Percentiles rank a stretch among this genome's conserved stretches.
These are phyloP conservation scores for Diaporthe capsici DNA, from an alignment of 2,329 filamentous ascomycete genomes.

Conservation along the genomic window DNA sequence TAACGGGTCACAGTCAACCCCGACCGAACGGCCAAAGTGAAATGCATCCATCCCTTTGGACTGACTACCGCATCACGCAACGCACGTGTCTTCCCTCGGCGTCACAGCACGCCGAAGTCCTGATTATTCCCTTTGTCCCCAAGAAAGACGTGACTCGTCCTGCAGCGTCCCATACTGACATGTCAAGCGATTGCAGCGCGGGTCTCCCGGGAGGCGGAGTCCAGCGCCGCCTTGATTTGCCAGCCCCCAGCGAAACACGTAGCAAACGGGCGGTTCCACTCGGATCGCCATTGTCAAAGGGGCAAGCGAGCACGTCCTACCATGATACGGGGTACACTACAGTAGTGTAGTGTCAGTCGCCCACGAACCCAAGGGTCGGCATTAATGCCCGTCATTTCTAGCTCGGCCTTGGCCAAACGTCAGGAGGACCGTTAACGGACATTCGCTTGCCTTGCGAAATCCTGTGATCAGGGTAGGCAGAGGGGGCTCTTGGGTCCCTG, in stretches of 20 bases:
- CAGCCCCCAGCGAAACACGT: slow-evolving; percentile 26
- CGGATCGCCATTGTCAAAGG: not conserved
- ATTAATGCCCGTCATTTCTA: slow-evolving; percentile 26
- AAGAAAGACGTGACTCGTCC: slow-evolving; percentile 3
- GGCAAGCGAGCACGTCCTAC: not conserved
- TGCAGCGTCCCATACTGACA: slow-evolving; percentile 13
- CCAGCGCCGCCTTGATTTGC: not conserved
- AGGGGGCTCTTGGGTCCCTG: not conserved
- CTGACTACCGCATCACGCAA: not conserved
- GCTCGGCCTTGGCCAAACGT: slow-evolving; percentile 16
- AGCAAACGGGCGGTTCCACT: slow-evolving; percentile 11
- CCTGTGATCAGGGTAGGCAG: not conserved
- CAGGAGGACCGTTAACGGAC: slow-evolving; percentile 29
- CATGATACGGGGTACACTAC: not conserved
- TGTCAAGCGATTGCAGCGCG: slow-evolving; percentile 22
- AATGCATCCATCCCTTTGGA: not conserved
- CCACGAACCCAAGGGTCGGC: not conserved
- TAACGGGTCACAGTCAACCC: slow-evolving; percentile 30
- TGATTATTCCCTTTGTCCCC: not conserved
- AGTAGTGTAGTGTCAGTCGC: not conserved
- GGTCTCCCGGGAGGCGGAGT: slow-evolving; percentile 11
- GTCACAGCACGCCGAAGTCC: not conserved
- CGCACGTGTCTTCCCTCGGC: slow-evolving; percentile 1
- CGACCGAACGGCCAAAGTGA: not conserved
- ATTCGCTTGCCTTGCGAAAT: not conserved